phyloP scores from a whole-genome alignment of 495 filamentous ascomycete species.

The Emericellopsis terricola region DNA sequence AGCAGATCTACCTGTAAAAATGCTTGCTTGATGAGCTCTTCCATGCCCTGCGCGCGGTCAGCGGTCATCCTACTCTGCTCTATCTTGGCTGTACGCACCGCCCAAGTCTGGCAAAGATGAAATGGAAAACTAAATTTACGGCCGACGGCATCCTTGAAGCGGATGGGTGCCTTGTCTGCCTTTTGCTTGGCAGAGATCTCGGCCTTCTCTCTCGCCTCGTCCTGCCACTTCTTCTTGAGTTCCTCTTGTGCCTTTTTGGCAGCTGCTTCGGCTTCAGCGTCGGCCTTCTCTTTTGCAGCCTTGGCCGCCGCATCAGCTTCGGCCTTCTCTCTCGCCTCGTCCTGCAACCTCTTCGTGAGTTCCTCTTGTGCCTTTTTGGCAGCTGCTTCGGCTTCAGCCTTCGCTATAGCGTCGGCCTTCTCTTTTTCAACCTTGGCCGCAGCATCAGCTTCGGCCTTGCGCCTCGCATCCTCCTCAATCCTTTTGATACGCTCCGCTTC shows the following conservation, averaged over 20 bases:
- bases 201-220: constrained; percentile 17
- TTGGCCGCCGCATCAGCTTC: constrained; percentile 16
- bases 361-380: constrained; percentile 21
- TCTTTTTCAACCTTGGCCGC: constrained; percentile 8
- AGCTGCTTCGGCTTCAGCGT: constrained; percentile 10
- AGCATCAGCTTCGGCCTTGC: constrained; percentile 11
- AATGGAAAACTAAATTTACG: constrained; percentile 78
- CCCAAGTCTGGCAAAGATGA: constrained; percentile 63
- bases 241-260: constrained; percentile 17
- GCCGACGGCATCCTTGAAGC: constrained; percentile 75
- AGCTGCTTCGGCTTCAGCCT: constrained; percentile 21
- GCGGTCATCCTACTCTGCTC: neutral
- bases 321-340: constrained; percentile 6
- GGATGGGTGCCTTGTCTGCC: constrained; percentile 38
- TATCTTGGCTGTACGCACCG: no score
- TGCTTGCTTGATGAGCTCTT: constrained; percentile 71
- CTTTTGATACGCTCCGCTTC: constrained; percentile 7
- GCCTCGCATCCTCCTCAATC: constrained; percentile 6
- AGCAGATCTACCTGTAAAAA: constrained; percentile 73
- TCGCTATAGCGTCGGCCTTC: constrained; percentile 21
- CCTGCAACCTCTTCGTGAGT: constrained; percentile 4
- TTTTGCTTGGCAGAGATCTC: constrained; percentile 29
- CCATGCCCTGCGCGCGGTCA: constrained; percentile 44
- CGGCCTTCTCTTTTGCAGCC: constrained; percentile 2
- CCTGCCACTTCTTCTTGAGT: constrained; percentile 23